A percentile compares a stretch with the other conserved stretches of the same genome.
phyloP scores from a whole-genome alignment of 805 yeast species.

The Sugiyamaella boreocaroliniensis region DNA sequence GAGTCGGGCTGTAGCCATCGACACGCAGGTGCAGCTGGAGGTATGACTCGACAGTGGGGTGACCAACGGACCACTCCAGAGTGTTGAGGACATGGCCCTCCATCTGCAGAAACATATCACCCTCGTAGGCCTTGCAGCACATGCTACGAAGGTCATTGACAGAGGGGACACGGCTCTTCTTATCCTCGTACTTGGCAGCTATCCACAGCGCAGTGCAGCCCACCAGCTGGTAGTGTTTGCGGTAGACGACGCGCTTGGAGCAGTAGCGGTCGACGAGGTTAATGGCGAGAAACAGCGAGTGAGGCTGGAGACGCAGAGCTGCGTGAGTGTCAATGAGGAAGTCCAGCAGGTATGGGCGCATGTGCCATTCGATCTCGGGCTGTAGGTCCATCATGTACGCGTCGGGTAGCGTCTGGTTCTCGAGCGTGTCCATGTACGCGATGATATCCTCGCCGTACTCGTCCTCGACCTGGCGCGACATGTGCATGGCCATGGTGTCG shows the following conservation, averaged over 20 bases:
- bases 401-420: slow-evolving; percentile 41
- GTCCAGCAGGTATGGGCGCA: slow-evolving; percentile 70
- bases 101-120: slow-evolving; percentile 63
- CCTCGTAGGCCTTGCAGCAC: slow-evolving; percentile 62
- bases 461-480: slow-evolving; percentile 19
- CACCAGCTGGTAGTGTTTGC: slow-evolving; percentile 82
- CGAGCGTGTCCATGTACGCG: slow-evolving; percentile 31
- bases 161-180: slow-evolving; percentile 69
- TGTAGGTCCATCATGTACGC: slow-evolving; percentile 69
- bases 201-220: slow-evolving; percentile 92
- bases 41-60: slow-evolving; percentile 50
- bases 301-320: slow-evolving; percentile 57
- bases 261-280: slow-evolving; percentile 86
- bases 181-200: slow-evolving; percentile 74
- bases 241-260: slow-evolving; percentile 74
- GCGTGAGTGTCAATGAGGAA: slow-evolving; percentile 63
- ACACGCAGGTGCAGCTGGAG: slow-evolving; percentile 23
- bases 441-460: slow-evolving; percentile 35
- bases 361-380: slow-evolving; percentile 71
- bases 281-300: slow-evolving; percentile 60
- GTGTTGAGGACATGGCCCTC: slow-evolving; percentile 67
- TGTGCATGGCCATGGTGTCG: slow-evolving; percentile 14
- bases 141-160: slow-evolving; percentile 62
- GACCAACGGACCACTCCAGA: slow-evolving; percentile 64
- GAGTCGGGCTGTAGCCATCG: slow-evolving; percentile 15